phyloP scores from a whole-genome alignment of 2,329 filamentous ascomycete species.

The Periglandula ipomoeae region DNA sequence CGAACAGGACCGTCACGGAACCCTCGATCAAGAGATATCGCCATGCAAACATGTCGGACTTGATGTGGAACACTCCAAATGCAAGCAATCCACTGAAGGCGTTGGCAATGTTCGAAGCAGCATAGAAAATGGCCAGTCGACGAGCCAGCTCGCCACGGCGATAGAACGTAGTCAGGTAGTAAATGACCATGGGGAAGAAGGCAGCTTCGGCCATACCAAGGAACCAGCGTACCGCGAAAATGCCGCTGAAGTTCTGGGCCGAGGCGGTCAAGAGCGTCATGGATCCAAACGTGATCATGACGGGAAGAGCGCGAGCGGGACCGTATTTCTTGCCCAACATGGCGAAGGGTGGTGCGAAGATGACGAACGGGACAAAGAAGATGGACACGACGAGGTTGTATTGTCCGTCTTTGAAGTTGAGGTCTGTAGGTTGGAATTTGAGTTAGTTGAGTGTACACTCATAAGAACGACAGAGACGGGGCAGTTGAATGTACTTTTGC shows the following conservation, averaged over 20 bases:
- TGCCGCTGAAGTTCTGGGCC: constrained; percentile 37
- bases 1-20: constrained; percentile 47
- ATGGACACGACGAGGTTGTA: constrained; percentile 65
- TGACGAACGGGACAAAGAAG: constrained; percentile 68
- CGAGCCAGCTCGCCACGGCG: constrained; percentile 35
- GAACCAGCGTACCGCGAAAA: constrained; percentile 40
- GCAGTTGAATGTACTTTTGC: constrained; percentile 17
- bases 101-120: constrained; percentile 63
- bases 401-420: constrained; percentile 47
- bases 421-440: constrained; percentile 19
- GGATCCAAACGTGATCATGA: constrained; percentile 61
- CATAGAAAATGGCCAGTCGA: constrained; percentile 59
- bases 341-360: constrained; percentile 50
- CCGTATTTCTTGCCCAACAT: constrained; percentile 66
- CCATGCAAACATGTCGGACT: constrained; percentile 31
- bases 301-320: constrained; percentile 55
- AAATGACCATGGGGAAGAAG: constrained; percentile 45
- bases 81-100: constrained; percentile 39
- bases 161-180: constrained; percentile 44
- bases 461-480: not conserved
- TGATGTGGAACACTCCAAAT: constrained; percentile 40
- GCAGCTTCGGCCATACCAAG: constrained; percentile 47
- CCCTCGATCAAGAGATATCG: constrained; percentile 46
- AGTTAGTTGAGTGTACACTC: constrained; percentile 15
- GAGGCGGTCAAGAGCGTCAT: constrained; percentile 53